Evolutionary conservation across 2,329 filamentous ascomycete species (phyloP).

Genomic region (Verticillium isaacii): DNA sequence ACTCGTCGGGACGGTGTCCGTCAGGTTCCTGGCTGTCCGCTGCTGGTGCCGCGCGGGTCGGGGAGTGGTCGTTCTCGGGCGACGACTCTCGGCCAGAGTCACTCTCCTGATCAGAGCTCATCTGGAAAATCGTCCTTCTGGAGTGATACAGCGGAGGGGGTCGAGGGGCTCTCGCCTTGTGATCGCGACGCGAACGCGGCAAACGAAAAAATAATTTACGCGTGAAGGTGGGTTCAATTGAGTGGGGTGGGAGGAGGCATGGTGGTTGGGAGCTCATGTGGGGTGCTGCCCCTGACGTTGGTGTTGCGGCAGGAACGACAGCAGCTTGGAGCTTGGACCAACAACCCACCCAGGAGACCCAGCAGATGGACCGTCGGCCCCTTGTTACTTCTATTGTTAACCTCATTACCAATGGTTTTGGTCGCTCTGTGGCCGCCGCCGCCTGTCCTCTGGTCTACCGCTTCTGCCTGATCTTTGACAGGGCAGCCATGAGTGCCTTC

Average conservation of each 20-base stretch:
- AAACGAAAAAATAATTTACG: neutral
- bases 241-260: neutral
- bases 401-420: too few relatives aligned
- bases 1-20: neutral
- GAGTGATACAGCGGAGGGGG: neutral
- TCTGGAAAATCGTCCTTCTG: neutral
- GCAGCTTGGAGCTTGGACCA: neutral
- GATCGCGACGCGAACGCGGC: neutral
- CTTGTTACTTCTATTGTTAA: too few relatives aligned
- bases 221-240: neutral
- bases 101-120: neutral
- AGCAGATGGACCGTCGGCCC: too few relatives aligned
- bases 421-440: too few relatives aligned
- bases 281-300: slow-evolving; percentile 16
- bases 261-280: slow-evolving; percentile 13
- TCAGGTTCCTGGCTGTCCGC: neutral
- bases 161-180: neutral
- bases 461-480: too few relatives aligned
- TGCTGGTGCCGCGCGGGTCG: neutral
- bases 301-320: neutral
- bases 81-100: neutral
- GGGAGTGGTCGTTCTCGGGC: neutral
- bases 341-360: too few relatives aligned
- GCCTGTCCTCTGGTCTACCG: too few relatives aligned
- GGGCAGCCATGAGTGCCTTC: too few relatives aligned